phyloP scores from a whole-genome alignment of 306 rosid genomes.

The Vigna trinervia region DNA sequence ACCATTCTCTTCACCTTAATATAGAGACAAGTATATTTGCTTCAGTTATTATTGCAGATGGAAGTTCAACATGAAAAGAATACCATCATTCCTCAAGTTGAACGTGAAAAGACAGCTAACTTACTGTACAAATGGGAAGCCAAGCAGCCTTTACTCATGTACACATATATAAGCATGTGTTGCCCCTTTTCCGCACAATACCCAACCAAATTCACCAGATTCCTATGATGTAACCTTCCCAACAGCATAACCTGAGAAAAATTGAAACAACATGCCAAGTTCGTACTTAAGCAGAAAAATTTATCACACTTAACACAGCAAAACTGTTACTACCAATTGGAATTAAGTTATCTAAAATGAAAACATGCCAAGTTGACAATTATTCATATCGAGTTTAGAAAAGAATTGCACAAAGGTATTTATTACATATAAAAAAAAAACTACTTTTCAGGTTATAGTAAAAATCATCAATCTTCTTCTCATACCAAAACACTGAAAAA shows the following conservation, averaged over 20 bases:
- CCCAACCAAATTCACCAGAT: conserved; percentile 92
- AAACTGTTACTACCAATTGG: background rate
- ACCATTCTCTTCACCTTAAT: conserved; percentile 69
- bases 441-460: background rate
- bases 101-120: conserved; percentile 37
- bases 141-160: conserved; percentile 90
- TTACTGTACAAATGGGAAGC: conserved; percentile 96
- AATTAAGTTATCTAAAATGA: background rate
- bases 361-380: conserved; percentile 13
- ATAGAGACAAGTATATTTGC: conserved; percentile 23
- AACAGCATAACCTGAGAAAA: conserved; percentile 79
- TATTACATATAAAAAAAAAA: background rate
- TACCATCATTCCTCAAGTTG: background rate
- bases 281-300: conserved; percentile 2
- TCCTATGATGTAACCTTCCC: conserved; percentile 97
- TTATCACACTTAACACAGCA: background rate
- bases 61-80: conserved; percentile 20
- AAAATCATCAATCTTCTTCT: background rate
- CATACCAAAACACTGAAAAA: no score
- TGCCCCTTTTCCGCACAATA: conserved; percentile 94
- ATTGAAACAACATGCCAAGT: background rate
- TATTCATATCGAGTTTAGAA: conserved; percentile 23
- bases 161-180: conserved; percentile 89
- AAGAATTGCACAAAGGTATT: conserved; percentile 1
- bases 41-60: conserved; percentile 1